Base-by-base conservation (phyloP, 1,284 basidiomycete genomes). In the Cryptococcus sp. region DNA sequence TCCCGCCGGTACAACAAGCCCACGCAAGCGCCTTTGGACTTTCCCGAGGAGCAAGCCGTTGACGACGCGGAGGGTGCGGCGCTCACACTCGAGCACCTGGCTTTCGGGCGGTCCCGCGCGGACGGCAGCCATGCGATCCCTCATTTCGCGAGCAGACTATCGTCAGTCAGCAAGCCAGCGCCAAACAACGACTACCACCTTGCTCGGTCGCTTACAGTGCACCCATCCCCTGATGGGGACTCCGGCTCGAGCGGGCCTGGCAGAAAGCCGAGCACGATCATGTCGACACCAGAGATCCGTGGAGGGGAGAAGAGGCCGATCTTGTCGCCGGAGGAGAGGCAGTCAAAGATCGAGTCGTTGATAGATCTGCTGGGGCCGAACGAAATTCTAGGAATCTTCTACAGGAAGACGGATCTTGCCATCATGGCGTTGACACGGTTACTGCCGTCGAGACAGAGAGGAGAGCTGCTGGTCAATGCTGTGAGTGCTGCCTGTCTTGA, bases 1-100 rank as follows among this genome's bases (percentile, higher is more conserved):
- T 7, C 16, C 9, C 50, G 38, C 21, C 50, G 38, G 28, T 43
- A 55, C 35, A 46, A 21, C 28, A 55, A 52, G 39, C 28, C 42
- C 37, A 51, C 38, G 7, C 33, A 9, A 35, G 53, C 45, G n/a
- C 44, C 52, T 6, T 49, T 51, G 20, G 45, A 46, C 3, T 20
- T 55, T 16, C 20, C 33, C 16, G 53, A 58, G 36, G 56, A 55
- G 20, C 47, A 71, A 24, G 57, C 60, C 13, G 71, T 73, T 24
- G 72, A 75, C 44, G 77, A 77, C 56, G 78, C 77, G 0, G 77
- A 79, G 56, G 77, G 74, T 18, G 77, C 77, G 0, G 77, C 77
- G 3, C 61, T 77, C 20, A 78, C 75, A 0, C 65, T 78, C 6
- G 77, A 78, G 51, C 75, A 78, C 50, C 64, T 78, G 11, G 75